A percentile compares a stretch with the other conserved stretches of the same genome.
Evolutionary conservation across 2,329 filamentous ascomycete genomes (phyloP).

Genomic region (Aureobasidium vineae): DNA sequence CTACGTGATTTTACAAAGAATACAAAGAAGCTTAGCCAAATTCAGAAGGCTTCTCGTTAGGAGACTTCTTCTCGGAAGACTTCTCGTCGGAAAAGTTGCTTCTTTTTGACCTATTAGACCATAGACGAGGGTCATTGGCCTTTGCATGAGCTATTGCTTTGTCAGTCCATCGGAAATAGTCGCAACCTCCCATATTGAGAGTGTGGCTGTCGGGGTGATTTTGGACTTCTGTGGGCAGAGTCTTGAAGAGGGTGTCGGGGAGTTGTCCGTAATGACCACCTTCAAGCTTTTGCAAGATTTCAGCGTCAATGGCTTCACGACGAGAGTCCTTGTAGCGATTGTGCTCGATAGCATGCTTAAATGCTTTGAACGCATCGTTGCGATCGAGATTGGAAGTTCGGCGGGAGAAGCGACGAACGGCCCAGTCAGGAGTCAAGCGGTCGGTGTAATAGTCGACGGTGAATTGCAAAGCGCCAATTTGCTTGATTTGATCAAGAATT

Average conservation of each 20-base stretch:
- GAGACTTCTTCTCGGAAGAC: not conserved
- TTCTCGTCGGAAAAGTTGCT: not conserved
- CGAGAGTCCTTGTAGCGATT: not conserved
- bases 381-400: not conserved
- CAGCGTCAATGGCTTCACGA: not conserved
- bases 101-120: no score
- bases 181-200: not conserved
- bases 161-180: not conserved
- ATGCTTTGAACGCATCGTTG: not conserved
- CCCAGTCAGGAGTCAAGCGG: not conserved
- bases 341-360: not conserved
- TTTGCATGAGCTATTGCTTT: not conserved
- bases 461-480: not conserved
- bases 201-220: not conserved
- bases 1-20: no score
- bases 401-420: not conserved
- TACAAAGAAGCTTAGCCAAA: no score
- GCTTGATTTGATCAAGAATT: not conserved
- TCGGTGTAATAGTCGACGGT: constrained; percentile 4
- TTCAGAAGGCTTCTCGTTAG: no score
- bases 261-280: not conserved
- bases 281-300: not conserved
- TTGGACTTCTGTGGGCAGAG: not conserved
- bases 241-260: not conserved
- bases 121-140: no score